phyloP scores from a whole-genome alignment of 2,329 filamentous ascomycete genomes.

The Chlorencoelia australis region DNA sequence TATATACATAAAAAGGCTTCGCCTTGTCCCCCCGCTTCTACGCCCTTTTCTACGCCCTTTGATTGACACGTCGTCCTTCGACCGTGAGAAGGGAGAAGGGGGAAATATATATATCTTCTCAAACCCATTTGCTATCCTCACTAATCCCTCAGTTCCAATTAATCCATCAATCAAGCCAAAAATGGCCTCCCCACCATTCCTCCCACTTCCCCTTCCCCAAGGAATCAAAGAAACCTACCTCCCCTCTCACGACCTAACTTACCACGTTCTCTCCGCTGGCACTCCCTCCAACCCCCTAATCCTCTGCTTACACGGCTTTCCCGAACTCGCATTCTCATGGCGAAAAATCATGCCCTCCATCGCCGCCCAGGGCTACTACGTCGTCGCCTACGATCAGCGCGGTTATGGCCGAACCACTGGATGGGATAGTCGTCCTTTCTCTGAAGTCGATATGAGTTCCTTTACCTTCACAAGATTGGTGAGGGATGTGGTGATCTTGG shows the following conservation, averaged over 20 bases:
- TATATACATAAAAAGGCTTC: too few relatives aligned
- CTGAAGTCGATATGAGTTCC: conserved; percentile 42
- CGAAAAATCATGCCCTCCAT: conserved; percentile 50
- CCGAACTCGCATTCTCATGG: conserved; percentile 62
- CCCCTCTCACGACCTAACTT: conserved; percentile 48
- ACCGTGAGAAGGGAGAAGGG: too few relatives aligned
- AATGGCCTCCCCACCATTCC: not conserved
- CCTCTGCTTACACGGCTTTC: conserved; percentile 55
- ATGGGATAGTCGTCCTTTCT: conserved; percentile 42
- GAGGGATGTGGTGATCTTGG: conserved; percentile 50
- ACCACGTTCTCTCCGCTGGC: conserved; percentile 50
- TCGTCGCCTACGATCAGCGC: conserved; percentile 57
- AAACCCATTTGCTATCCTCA: not conserved
- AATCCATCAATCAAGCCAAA: not conserved
- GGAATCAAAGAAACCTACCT: conserved; percentile 47
- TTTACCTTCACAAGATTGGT: conserved; percentile 50
- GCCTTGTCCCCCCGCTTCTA: too few relatives aligned
- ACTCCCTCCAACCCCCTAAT: conserved; percentile 40
- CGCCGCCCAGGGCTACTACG: conserved; percentile 51
- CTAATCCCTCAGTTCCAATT: not conserved
- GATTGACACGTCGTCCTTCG: too few relatives aligned
- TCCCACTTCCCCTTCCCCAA: conserved; percentile 41
- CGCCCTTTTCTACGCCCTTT: too few relatives aligned
- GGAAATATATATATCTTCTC: not conserved
- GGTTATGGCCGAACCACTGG: conserved; percentile 58